Evolutionary conservation across 495 filamentous ascomycete species (phyloP).

Genomic region (Daldinia loculata): DNA sequence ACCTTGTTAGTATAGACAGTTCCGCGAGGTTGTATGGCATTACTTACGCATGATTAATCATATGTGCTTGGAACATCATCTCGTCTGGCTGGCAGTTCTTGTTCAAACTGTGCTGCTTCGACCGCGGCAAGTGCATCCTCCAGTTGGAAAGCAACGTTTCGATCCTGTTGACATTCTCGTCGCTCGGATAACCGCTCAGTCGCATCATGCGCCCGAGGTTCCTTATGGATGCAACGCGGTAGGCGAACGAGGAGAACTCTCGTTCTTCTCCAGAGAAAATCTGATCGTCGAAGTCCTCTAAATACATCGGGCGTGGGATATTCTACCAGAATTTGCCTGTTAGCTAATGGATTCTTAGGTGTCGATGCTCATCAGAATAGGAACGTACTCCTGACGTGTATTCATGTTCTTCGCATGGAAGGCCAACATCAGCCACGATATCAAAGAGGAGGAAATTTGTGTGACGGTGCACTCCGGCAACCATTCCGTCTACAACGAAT

Average conservation of each 20-base stretch:
- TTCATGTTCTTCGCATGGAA: constrained; percentile 82
- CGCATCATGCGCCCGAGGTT: constrained; percentile 80
- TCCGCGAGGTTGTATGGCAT: constrained; percentile 1
- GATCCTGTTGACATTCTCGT: constrained; percentile 61
- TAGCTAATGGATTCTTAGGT: constrained; percentile 2
- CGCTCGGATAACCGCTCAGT: constrained; percentile 57
- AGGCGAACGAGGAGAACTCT: constrained; percentile 81
- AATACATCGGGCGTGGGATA: constrained; percentile 67
- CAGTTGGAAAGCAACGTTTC: constrained; percentile 84
- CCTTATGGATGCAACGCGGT: constrained; percentile 76
- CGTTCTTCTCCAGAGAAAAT: constrained; percentile 68
- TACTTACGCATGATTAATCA: constrained; percentile 75
- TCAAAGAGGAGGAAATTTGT: constrained; percentile 66
- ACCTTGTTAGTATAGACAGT: background rate
- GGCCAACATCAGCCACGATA: constrained; percentile 64
- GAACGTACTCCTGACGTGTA: constrained; percentile 69
- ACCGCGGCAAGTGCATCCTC: constrained; percentile 78
- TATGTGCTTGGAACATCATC: constrained; percentile 90
- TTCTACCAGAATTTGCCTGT: constrained; percentile 50
- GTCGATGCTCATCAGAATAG: background rate
- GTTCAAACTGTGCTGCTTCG: constrained; percentile 75
- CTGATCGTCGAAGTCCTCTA: constrained; percentile 76
- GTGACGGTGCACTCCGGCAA: constrained; percentile 64
- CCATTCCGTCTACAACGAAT: constrained; percentile 78
- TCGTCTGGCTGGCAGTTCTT: constrained; percentile 78